Evolutionary conservation across 2,329 filamentous ascomycete genomes (phyloP).

Genomic region (Parafenestella ontariensis): DNA sequence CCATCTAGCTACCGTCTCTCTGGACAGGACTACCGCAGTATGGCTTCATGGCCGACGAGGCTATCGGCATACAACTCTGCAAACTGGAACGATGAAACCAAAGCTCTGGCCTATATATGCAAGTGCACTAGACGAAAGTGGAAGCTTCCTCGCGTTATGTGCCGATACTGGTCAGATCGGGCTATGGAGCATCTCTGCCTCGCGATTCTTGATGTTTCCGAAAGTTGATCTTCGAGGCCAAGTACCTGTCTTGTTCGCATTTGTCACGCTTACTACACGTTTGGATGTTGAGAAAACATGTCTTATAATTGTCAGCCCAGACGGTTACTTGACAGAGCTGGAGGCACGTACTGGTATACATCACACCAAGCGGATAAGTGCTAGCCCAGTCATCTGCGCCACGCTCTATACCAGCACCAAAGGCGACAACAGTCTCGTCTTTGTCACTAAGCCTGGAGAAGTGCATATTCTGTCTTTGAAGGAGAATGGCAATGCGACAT

Average conservation of each 20-base stretch:
- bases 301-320: constrained; percentile 68
- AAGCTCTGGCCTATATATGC: constrained; percentile 60
- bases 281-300: constrained; percentile 43
- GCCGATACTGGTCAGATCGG: constrained; percentile 64
- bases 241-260: constrained; percentile 69
- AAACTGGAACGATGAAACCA: constrained; percentile 44
- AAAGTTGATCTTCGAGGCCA: constrained; percentile 64
- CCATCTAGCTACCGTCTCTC: constrained; percentile 70
- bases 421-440: constrained; percentile 38
- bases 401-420: constrained; percentile 37
- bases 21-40: constrained; percentile 72
- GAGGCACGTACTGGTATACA: constrained; percentile 54
- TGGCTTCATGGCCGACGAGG: constrained; percentile 56
- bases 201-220: constrained; percentile 62
- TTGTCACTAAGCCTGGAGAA: constrained; percentile 43
- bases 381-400: constrained; percentile 36
- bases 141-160: constrained; percentile 71
- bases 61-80: constrained; percentile 39
- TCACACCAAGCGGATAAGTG: constrained; percentile 36
- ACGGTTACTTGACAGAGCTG: constrained; percentile 69
- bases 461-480: constrained; percentile 42
- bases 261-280: constrained; percentile 40
- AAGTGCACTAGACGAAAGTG: constrained; percentile 69
- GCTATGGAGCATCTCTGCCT: constrained; percentile 68
- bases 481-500: constrained; percentile 31